phyloP scores from a whole-genome alignment of 345 rosid genomes.

The Dimocarpus longan region DNA sequence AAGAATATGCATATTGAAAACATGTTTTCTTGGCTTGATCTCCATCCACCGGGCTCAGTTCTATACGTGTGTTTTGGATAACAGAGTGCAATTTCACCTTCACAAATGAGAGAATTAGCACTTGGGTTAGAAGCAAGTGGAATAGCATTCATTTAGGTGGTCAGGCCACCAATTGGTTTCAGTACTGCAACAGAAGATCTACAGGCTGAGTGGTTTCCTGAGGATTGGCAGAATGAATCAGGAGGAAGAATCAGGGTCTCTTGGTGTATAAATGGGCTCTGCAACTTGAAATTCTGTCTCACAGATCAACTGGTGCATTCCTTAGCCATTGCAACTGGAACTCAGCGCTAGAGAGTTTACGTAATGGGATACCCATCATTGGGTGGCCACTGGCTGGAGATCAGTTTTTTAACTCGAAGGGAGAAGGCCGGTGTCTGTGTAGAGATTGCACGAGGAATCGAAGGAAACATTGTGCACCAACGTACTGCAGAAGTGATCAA shows the following conservation, averaged over 20 bases:
- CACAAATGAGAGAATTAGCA: constrained; percentile 24
- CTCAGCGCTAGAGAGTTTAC: constrained; percentile 24
- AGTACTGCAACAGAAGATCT: constrained; percentile 8
- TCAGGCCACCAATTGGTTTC: constrained; percentile 21
- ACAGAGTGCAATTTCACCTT: constrained; percentile 15
- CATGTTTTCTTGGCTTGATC: constrained; percentile 17
- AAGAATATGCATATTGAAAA: no score
- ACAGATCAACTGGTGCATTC: constrained; percentile 21
- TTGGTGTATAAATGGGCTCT: constrained; percentile 23
- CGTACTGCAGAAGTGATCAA: constrained; percentile 10
- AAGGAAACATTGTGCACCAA: not conserved
- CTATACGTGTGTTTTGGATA: constrained; percentile 21
- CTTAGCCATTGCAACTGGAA: constrained; percentile 32
- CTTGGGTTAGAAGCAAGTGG: constrained; percentile 25
- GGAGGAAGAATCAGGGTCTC: constrained; percentile 14
- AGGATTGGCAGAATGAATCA: constrained; percentile 22
- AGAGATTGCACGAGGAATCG: constrained; percentile 15
- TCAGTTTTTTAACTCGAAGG: constrained; percentile 24
- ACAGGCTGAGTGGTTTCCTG: constrained; percentile 23
- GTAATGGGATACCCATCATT: constrained; percentile 23
- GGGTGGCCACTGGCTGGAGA: constrained; percentile 31
- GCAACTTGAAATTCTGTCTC: constrained; percentile 23
- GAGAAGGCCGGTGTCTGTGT: constrained; percentile 8
- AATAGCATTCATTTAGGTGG: constrained; percentile 18
- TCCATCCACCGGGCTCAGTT: constrained; percentile 17